A percentile compares a stretch with the other conserved stretches of the same genome.
Evolutionary conservation across 2,329 filamentous ascomycete species (phyloP).

Genomic region (Escovopsis weberi): DNA sequence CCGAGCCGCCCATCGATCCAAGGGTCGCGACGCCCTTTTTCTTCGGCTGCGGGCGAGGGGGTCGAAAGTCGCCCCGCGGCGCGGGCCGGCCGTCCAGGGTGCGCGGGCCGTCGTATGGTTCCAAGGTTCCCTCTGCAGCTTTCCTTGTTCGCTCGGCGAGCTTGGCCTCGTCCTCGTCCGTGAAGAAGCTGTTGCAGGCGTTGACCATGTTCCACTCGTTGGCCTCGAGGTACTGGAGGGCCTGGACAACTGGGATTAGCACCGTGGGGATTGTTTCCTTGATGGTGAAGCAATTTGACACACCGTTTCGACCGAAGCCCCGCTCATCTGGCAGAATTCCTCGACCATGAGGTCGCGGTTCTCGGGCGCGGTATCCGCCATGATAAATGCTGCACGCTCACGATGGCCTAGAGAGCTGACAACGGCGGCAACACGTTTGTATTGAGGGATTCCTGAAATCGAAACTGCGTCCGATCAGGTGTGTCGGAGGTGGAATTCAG

Average conservation of each 20-base stretch:
- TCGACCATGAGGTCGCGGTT: constrained; percentile 13
- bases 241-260: constrained; percentile 28
- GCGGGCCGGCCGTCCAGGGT: constrained; percentile 50
- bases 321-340: constrained; percentile 15
- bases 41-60: constrained; percentile 30
- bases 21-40: constrained; percentile 47
- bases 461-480: too few relatives aligned
- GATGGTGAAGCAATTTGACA: neutral
- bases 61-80: constrained; percentile 21
- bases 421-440: neutral
- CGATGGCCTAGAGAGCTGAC: neutral
- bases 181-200: constrained; percentile 49
- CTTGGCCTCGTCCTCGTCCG: constrained; percentile 36
- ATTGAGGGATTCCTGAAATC: too few relatives aligned
- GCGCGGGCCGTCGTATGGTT: constrained; percentile 41
- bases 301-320: constrained; percentile 16
- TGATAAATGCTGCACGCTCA: constrained; percentile 8
- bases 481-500: too few relatives aligned
- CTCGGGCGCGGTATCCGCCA: constrained; percentile 12
- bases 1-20: constrained; percentile 36
- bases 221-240: constrained; percentile 48
- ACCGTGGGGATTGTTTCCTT: neutral
- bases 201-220: constrained; percentile 52
- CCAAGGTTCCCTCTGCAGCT: constrained; percentile 18
- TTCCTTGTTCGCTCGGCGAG: constrained; percentile 29